Base-by-base conservation (phyloP, 306 rosid genomes). In the Lathyrus sativus region DNA sequence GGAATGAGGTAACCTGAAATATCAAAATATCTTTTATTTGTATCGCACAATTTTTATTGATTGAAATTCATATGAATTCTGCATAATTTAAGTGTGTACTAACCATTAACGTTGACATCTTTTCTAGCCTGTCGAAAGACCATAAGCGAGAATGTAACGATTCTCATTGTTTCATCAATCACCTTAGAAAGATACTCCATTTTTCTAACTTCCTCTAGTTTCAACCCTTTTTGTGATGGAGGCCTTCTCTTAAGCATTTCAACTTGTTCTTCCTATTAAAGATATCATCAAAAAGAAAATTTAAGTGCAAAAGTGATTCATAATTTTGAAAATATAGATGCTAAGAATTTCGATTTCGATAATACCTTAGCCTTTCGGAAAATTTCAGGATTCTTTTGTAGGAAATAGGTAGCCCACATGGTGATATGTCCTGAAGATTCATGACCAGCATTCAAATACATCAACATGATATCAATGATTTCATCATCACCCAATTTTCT, bases 371-470 rank as follows among this genome's bases (percentile, higher is more conserved):
- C 98, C 77, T 79, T 89, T 74, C 54, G 38, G 48, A 87, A 69
- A 73, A 7, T 63, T 57, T 89, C 71, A 0, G 92, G 92, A 57
- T 87, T 84, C 50, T 71, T 44, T 58, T 83, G 80, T 0, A 92
- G 71, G 51, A 67, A 84, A 71, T 73, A 41, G 39, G 82, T 56
- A 0, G 96, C 78, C 98, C 98, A 92, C 92, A 87, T 92, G 14
- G 89, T 86, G 11, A 65, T 86, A 56, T 92, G 98, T 1, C 89
- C 98, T 0, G 95, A 92, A 77, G 98, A 92, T 62, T 92, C 98
- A 80, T 92, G 98, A 33, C 98, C 98, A 1, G 92, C 98, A 71
- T 92, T 89, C 79, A 92, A 83, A 41, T 92, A 92, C 98, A 89
- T 92, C 39, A 89, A 5, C 80, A 92, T 66, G 19, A 86, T 60